Evolutionary conservation across 2,329 filamentous ascomycete genomes (phyloP).

Genomic region (Aspergillus sp.): DNA sequence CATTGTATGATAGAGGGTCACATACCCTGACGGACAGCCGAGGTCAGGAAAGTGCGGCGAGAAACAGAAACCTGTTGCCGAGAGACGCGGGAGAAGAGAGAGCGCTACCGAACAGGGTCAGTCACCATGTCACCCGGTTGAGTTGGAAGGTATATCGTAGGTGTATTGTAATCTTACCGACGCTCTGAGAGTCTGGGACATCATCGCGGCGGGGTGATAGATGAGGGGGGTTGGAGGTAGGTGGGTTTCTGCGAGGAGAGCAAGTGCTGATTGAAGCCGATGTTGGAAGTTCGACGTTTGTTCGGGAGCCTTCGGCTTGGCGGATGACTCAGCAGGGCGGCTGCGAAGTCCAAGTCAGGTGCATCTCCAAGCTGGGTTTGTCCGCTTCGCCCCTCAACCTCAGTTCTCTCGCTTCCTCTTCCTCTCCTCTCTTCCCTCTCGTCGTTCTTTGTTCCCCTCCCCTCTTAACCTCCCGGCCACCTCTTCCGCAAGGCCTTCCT

Average conservation of each 20-base stretch:
- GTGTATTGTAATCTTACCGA: constrained; percentile 50
- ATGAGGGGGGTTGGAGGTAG: constrained; percentile 28
- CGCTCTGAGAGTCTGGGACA: constrained; percentile 63
- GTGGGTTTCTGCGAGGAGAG: constrained; percentile 23
- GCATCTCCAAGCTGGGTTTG: neutral
- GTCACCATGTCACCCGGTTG: neutral
- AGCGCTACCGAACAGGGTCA: constrained; percentile 51
- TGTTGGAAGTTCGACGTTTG: constrained; percentile 28
- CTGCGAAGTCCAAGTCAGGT: constrained; percentile 10
- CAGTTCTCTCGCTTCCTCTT: constrained; percentile 16
- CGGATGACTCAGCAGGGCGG: constrained; percentile 26
- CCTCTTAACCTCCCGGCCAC: constrained; percentile 5
- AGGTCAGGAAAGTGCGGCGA: constrained; percentile 65
- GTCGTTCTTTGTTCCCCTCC: constrained; percentile 12
- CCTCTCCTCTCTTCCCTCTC: constrained; percentile 17
- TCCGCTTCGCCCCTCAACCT: constrained; percentile 20
- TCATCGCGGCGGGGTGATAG: constrained; percentile 49
- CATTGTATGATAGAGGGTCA: constrained; percentile 24
- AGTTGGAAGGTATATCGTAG: neutral
- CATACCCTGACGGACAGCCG: constrained; percentile 63
- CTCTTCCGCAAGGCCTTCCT: constrained; percentile 26
- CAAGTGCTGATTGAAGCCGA: constrained; percentile 22
- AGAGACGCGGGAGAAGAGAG: constrained; percentile 61
- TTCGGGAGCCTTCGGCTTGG: constrained; percentile 32
- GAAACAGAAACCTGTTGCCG: constrained; percentile 58